These are phyloP conservation scores for Trichophyton simii DNA, from an alignment of 2,329 filamentous ascomycete species.

Conservation along the genomic window DNA sequence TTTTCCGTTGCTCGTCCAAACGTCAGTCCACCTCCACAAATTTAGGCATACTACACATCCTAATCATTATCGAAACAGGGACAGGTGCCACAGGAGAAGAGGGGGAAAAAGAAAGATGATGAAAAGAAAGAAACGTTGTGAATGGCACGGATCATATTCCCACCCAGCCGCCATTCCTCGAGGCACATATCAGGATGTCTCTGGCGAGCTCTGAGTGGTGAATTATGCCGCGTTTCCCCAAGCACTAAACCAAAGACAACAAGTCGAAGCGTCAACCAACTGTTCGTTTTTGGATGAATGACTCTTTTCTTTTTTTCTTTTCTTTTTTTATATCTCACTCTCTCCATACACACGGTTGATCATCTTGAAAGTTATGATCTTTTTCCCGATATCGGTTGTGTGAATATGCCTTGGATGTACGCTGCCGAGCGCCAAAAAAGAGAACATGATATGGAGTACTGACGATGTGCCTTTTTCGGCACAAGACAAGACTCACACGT, in stretches of 20 bases:
- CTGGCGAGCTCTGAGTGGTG: not conserved
- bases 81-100: not conserved
- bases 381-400: not conserved
- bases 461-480: not conserved
- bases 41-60: not conserved
- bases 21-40: not conserved
- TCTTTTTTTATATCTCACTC: not conserved
- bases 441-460: not conserved
- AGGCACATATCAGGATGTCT: not conserved
- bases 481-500: not conserved
- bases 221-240: not conserved
- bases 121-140: not conserved
- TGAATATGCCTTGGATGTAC: not conserved
- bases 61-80: not conserved
- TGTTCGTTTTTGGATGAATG: not conserved
- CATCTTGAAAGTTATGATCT: not conserved
- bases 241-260: not conserved
- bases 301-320: not conserved
- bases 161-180: not conserved
- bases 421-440: not conserved
- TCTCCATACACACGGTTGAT: not conserved
- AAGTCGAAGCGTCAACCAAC: not conserved
- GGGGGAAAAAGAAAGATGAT: not conserved
- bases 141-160: conserved; percentile 1
- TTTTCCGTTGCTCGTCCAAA: not conserved